Conservation (phyloP, 2,329 filamentous ascomycete species). For the Hypoxylon sp. region DNA sequence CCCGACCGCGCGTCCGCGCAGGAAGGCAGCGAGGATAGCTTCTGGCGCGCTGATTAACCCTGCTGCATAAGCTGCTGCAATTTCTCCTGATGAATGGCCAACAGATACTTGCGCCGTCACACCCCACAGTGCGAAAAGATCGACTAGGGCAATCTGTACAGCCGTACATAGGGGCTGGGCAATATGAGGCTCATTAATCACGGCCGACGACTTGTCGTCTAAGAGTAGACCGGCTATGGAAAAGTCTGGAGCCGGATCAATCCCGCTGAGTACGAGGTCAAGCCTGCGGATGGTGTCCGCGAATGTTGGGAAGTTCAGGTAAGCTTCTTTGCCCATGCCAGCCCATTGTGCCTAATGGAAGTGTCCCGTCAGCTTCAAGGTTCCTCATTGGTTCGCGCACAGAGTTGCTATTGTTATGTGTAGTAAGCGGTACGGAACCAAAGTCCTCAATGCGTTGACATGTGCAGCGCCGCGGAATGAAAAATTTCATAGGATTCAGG, state of each 20-base stretch:
- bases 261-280: constrained; percentile 20
- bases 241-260: not conserved
- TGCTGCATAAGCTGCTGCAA: constrained; percentile 59
- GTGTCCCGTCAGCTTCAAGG: not conserved
- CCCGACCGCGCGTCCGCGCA: not conserved
- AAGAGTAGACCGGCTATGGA: not conserved
- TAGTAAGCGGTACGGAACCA: too few species aligned
- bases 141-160: not conserved
- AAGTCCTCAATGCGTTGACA: not conserved
- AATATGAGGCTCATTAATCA: not conserved
- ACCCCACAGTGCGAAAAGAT: constrained; percentile 53
- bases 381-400: not conserved
- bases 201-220: not conserved
- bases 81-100: constrained; percentile 58
- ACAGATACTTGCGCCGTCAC: constrained; percentile 53
- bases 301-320: constrained; percentile 3
- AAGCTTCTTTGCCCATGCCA: constrained; percentile 43
- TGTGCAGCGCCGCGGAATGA: not conserved
- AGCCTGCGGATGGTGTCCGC: constrained; percentile 24
- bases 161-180: not conserved
- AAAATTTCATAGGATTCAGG: not conserved
- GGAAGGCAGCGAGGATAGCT: not conserved
- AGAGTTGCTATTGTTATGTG: not conserved
- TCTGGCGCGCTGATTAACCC: constrained; percentile 38
- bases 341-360: constrained; percentile 41